A percentile compares a stretch with the other conserved stretches of the same genome.
These are phyloP conservation scores for Coleophoma cylindrospora DNA, from an alignment of 2,329 filamentous ascomycete genomes.

Conservation along the genomic window DNA sequence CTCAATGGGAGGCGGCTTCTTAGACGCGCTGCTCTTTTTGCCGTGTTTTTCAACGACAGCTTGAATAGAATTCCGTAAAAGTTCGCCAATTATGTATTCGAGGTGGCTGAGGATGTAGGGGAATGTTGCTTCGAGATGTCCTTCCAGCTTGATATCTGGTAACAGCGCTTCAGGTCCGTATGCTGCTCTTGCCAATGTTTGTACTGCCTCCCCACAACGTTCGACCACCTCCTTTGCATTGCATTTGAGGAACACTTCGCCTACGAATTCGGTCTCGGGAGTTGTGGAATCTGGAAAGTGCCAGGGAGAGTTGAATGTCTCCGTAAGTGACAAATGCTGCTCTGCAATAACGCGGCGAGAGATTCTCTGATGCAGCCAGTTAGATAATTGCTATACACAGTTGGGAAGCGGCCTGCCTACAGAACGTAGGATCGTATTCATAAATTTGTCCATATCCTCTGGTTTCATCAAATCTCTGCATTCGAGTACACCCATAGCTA, in stretches of 20 bases:
- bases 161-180: conserved; percentile 68
- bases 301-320: conserved; percentile 87
- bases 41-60: conserved; percentile 75
- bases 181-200: conserved; percentile 67
- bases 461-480: conserved; percentile 78
- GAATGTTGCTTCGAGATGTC: conserved; percentile 85
- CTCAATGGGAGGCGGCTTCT: conserved; percentile 73
- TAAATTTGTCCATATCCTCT: conserved; percentile 83
- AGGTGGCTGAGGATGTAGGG: conserved; percentile 95
- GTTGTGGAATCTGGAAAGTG: conserved; percentile 78
- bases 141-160: conserved; percentile 76
- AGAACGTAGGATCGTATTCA: conserved; percentile 88
- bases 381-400: no score
- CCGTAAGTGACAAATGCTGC: conserved; percentile 90
- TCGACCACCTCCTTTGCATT: conserved; percentile 86
- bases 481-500: conserved; percentile 92
- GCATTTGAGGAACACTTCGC: conserved; percentile 91
- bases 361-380: conserved; percentile 59
- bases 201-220: conserved; percentile 72
- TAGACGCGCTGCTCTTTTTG: conserved; percentile 20
- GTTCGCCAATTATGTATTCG: conserved; percentile 94
- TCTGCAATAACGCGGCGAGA: conserved; percentile 95
- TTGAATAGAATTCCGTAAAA: conserved; percentile 91
- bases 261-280: conserved; percentile 75
- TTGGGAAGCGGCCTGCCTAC: conserved; percentile 41